Base-by-base conservation (phyloP, 1,284 basidiomycete genomes). In the Ganoderma lucidum region DNA sequence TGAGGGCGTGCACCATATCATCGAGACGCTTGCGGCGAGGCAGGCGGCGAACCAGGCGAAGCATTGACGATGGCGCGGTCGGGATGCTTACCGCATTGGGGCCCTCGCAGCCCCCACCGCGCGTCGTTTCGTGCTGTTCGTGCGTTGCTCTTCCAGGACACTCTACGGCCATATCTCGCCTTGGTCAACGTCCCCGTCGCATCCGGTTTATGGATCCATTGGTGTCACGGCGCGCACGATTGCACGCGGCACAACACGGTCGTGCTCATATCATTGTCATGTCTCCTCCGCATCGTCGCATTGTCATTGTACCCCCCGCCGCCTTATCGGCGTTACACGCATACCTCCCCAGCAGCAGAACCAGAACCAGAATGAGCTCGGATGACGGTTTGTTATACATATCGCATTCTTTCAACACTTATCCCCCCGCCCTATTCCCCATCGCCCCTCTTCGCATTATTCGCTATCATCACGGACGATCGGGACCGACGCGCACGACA, bases 1-100 rank as follows among this genome's bases (percentile, higher is more conserved):
- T 17, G 83, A 86, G 74, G 87, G 90, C 41, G 89, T 93, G 72
- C 82, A 84, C 72, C 84, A 86, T 70, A 89, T 93, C 74, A 82
- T 93, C 70, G 87, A 91, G 77, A 84, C 81, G 65, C 83, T 93
- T 30, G 75, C 77, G 30, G 71, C 75, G 60, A 74, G 77, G 70
- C 71, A 75, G 58, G 74, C 76, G 65, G 65, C 70, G 70, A 68
- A 66, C 69, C 69, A 71, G 71, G 51, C 62, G 64, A 71, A 77
- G 73, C 70, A 75, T 70, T 75, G 66, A 66, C 53, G 59, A 19
- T 5, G n/a, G 32, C 58, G 19, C n/a, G 28, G 6, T 5, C 23
- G 35, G 14, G 15, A 58, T 58, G 37, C 15, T 41, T 23, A 19
- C 32, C 56, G 19, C 59, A 23, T 23, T 15, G 4, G 35, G 8